Evolutionary conservation across 2,329 filamentous ascomycete genomes (phyloP).

Genomic region (Cercospora sesami): DNA sequence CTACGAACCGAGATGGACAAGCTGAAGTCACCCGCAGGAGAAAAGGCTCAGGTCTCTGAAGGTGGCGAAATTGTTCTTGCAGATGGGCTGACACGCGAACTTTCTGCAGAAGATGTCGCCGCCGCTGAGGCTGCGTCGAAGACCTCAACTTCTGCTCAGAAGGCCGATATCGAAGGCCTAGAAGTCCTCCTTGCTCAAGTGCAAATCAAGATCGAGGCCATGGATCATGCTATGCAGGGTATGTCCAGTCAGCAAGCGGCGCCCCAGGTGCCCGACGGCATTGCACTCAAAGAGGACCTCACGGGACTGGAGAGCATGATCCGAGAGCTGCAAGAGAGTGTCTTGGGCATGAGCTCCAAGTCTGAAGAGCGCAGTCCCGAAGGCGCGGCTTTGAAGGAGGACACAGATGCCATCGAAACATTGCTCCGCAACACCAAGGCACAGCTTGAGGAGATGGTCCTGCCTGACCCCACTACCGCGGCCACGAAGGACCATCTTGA

Average conservation of each 20-base stretch:
- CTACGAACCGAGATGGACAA: constrained; percentile 76
- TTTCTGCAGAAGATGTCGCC: constrained; percentile 44
- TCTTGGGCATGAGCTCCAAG: constrained; percentile 55
- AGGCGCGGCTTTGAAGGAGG: constrained; percentile 70
- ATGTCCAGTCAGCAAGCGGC: constrained; percentile 46
- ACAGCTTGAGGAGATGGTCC: constrained; percentile 75
- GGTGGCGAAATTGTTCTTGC: constrained; percentile 61
- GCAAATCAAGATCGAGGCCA: constrained; percentile 77
- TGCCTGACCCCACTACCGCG: constrained; percentile 66
- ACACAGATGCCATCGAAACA: constrained; percentile 87
- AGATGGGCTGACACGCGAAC: constrained; percentile 44
- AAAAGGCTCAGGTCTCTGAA: constrained; percentile 37
- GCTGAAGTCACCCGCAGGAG: constrained; percentile 43
- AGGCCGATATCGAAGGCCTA: constrained; percentile 79
- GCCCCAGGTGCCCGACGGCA: constrained; percentile 36
- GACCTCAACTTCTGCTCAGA: constrained; percentile 32
- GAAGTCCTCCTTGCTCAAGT: constrained; percentile 81
- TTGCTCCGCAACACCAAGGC: constrained; percentile 86
- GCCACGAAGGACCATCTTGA: constrained; percentile 64
- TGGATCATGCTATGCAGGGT: constrained; percentile 58
- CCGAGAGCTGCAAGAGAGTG: constrained; percentile 60
- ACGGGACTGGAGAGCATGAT: constrained; percentile 47
- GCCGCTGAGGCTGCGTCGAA: constrained; percentile 24
- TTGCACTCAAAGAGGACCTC: constrained; percentile 57
- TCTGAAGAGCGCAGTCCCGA: constrained; percentile 39